Conservation (phyloP, 2,329 filamentous ascomycete species). For the Helotiales sp. region DNA sequence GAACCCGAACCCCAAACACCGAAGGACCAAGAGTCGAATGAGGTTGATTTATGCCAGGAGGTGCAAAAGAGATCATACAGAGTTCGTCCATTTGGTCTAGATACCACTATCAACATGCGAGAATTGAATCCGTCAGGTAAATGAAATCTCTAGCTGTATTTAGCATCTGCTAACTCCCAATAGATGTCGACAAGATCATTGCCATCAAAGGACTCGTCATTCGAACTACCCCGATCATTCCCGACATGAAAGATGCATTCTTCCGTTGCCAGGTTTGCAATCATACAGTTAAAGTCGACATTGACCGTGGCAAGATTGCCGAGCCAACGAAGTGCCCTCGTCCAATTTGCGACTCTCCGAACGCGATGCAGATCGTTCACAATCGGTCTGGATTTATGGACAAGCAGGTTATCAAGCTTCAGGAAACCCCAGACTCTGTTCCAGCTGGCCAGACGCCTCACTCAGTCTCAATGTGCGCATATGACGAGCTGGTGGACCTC, state of each 20-base stretch:
- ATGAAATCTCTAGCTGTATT: constrained; percentile 27
- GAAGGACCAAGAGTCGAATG: constrained; percentile 50
- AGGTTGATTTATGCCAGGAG: constrained; percentile 74
- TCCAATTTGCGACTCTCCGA: constrained; percentile 77
- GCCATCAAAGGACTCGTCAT: constrained; percentile 96
- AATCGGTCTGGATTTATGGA: constrained; percentile 94
- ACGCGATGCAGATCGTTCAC: constrained; percentile 98
- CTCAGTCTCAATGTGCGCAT: constrained; percentile 93
- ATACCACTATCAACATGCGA: constrained; percentile 86
- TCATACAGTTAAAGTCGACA: constrained; percentile 85
- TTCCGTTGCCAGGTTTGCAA: constrained; percentile 95
- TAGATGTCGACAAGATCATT: constrained; percentile 94
- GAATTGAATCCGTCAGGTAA: constrained; percentile 86
- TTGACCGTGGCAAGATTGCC: constrained; percentile 94
- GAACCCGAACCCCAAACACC: constrained; percentile 53
- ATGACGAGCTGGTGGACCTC: constrained; percentile 95
- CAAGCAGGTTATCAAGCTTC: constrained; percentile 98
- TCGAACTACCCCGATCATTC: constrained; percentile 92
- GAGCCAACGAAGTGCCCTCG: constrained; percentile 92
- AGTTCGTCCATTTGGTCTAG: constrained; percentile 87
- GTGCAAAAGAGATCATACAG: constrained; percentile 82
- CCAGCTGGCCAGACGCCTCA: constrained; percentile 97
- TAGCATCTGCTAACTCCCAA: constrained; percentile 36
- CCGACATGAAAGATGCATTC: constrained; percentile 98
- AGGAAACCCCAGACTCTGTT: constrained; percentile 94